Conservation (phyloP, 192 early-diverging fungal genomes). For the Coemansia sp. region DNA sequence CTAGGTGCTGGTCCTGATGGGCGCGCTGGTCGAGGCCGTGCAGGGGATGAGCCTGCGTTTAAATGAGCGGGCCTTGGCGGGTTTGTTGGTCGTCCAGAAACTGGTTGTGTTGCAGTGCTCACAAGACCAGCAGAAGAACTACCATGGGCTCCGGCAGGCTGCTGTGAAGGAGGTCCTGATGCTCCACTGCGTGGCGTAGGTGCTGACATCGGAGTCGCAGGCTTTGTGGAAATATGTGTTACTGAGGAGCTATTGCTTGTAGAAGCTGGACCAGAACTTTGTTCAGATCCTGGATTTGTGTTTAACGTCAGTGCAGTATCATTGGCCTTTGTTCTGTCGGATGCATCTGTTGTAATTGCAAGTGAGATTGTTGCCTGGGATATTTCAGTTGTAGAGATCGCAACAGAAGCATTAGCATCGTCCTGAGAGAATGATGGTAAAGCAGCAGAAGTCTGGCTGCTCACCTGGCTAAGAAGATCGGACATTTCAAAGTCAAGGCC, state of each 20-base stretch:
- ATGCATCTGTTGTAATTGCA: background rate
- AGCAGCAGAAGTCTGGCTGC: constrained; percentile 8
- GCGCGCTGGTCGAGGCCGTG: constrained; percentile 17
- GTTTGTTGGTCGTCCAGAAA: constrained; percentile 1
- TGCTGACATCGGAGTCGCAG: background rate
- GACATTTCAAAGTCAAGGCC: constrained; percentile 48
- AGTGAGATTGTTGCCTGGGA: constrained; percentile 2
- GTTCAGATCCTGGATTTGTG: too few relatives aligned
- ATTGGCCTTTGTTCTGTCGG: too few relatives aligned
- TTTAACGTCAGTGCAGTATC: too few relatives aligned
- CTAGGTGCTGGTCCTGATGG: constrained; percentile 4
- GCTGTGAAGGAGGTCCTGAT: background rate
- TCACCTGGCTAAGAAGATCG: constrained; percentile 43
- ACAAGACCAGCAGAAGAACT: background rate
- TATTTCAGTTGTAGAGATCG: background rate
- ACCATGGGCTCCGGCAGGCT: background rate
- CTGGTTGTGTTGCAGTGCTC: background rate
- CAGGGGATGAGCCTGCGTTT: background rate
- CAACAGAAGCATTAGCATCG: background rate
- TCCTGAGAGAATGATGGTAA: background rate
- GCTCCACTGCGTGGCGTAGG: background rate
- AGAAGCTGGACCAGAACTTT: too few relatives aligned
- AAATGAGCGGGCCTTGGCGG: constrained; percentile 5
- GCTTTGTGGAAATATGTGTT: too few relatives aligned
- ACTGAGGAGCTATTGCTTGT: too few relatives aligned